These are phyloP conservation scores for Truncatella angustata DNA, from an alignment of 2,329 filamentous ascomycete species.

Conservation along the genomic window DNA sequence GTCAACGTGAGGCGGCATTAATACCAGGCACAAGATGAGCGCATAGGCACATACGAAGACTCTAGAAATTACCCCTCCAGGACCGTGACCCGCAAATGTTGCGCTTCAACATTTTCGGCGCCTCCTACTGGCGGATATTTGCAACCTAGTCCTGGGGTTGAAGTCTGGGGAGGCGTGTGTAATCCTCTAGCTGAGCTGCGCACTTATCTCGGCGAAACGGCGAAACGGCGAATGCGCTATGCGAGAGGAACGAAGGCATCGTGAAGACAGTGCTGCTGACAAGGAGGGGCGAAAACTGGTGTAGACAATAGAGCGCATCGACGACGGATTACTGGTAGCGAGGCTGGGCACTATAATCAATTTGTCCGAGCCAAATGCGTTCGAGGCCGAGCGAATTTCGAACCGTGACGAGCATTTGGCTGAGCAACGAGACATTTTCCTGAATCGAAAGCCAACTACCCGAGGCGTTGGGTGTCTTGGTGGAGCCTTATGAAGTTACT, in stretches of 20 bases:
- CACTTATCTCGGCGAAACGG: too few relatives aligned
- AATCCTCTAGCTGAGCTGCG: too few relatives aligned
- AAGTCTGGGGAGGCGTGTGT: not conserved
- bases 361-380: not conserved
- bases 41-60: too few relatives aligned
- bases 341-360: not conserved
- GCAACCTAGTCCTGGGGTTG: not conserved
- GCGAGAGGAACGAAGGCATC: not conserved
- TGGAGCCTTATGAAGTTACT: not conserved
- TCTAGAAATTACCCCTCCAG: not conserved
- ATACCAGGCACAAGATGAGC: too few relatives aligned
- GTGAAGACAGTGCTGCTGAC: not conserved
- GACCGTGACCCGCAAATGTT: not conserved
- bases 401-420: not conserved
- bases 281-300: not conserved
- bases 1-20: too few relatives aligned
- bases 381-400: not conserved
- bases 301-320: not conserved
- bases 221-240: too few relatives aligned
- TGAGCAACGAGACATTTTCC: constrained; percentile 1
- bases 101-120: not conserved
- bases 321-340: not conserved
- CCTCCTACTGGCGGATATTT: not conserved
- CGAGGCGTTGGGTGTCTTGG: constrained; percentile 3
- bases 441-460: not conserved